Evolutionary conservation across 305 asterid species (phyloP).

Genomic region (Fraxinus xanthoxyloides): DNA sequence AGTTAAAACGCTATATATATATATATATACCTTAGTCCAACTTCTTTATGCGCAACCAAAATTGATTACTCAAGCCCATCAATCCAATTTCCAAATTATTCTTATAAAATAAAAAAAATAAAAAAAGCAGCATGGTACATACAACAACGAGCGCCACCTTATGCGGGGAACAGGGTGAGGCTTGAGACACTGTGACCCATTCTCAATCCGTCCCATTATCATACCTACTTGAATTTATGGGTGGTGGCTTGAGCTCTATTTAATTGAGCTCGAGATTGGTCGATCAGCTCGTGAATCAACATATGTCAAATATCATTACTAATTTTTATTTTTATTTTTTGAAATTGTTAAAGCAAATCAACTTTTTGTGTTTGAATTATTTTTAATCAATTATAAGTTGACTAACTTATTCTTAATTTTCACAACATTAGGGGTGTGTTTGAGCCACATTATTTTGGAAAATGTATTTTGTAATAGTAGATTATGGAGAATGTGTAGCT

Average conservation of each 20-base stretch:
- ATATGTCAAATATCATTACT: background rate
- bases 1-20: too few relatives aligned
- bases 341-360: too few relatives aligned
- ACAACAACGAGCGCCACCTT: background rate
- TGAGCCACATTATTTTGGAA: too few relatives aligned
- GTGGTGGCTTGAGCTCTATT: background rate
- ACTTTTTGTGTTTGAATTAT: too few relatives aligned
- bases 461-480: too few relatives aligned
- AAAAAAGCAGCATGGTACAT: background rate
- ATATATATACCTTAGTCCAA: too few relatives aligned
- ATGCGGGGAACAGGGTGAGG: background rate
- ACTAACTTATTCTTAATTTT: too few relatives aligned
- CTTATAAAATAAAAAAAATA: background rate
- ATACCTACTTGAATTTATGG: background rate
- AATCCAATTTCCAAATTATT: background rate
- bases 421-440: too few relatives aligned
- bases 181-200: background rate
- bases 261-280: background rate
- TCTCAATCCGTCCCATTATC: too few relatives aligned
- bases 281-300: background rate
- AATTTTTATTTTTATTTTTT: too few relatives aligned
- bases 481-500: too few relatives aligned
- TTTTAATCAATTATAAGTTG: background rate
- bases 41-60: too few relatives aligned
- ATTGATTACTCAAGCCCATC: background rate